Evolutionary conservation across 176 grass and related monocot species (phyloP).

Genomic region (Carex kokanica): DNA sequence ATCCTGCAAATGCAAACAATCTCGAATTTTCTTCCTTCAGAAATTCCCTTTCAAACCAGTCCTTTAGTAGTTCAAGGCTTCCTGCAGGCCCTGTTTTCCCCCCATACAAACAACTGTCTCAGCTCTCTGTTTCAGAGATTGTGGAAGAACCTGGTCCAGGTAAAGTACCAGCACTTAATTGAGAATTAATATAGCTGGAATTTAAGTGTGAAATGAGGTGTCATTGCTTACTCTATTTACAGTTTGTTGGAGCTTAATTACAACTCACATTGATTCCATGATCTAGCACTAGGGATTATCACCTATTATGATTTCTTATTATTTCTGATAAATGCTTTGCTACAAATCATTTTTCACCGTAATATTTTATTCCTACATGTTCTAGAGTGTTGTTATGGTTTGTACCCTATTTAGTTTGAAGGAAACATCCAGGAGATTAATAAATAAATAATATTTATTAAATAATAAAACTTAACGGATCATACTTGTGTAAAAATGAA

Average conservation of each 20-base stretch:
- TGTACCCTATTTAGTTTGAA: neutral
- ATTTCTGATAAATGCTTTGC: neutral
- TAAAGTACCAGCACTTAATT: conserved; percentile 31
- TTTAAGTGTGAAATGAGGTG: neutral
- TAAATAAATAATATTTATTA: neutral
- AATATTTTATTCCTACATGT: neutral
- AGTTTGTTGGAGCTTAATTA: neutral
- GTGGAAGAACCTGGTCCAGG: conserved; percentile 71
- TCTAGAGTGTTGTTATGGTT: neutral
- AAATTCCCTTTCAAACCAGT: conserved; percentile 66
- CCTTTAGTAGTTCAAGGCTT: conserved; percentile 54
- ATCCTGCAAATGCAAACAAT: conserved; percentile 68
- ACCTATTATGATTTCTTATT: neutral
- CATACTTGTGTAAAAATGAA: neutral
- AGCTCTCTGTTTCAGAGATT: conserved; percentile 77
- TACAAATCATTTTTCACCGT: neutral
- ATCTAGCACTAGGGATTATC: neutral
- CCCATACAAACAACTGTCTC: conserved; percentile 52
- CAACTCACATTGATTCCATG: neutral
- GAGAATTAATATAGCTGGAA: neutral
- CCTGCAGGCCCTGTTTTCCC: conserved; percentile 51
- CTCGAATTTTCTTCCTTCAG: conserved; percentile 39
- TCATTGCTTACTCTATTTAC: neutral
- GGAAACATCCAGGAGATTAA: neutral
- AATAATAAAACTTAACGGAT: neutral